A percentile compares a stretch with the other conserved stretches of the same genome.
These are phyloP conservation scores for Suhomyces choctaworum DNA, from an alignment of 1,139 yeast species.

Conservation along the genomic window DNA sequence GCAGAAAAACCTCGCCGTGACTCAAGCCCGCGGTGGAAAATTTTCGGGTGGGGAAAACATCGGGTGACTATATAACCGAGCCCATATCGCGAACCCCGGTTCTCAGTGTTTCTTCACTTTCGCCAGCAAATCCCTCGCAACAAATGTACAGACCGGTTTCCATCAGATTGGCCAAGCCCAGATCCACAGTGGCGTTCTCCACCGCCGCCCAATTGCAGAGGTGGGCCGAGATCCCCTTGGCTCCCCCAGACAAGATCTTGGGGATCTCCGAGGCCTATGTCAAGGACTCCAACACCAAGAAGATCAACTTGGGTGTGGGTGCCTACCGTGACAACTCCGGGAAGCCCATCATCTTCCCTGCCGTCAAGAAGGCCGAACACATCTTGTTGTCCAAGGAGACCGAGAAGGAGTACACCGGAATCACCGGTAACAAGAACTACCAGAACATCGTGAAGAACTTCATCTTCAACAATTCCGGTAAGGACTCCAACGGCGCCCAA, in stretches of 20 bases:
- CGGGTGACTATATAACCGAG: conserved; percentile 4
- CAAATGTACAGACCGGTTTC: conserved; percentile 11
- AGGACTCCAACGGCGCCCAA: conserved; percentile 49
- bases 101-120: neutral
- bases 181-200: conserved; percentile 19
- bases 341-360: conserved; percentile 49
- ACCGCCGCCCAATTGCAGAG: conserved; percentile 22
- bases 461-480: conserved; percentile 50
- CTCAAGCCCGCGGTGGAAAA: conserved; percentile 10
- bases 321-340: conserved; percentile 52
- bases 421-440: conserved; percentile 51
- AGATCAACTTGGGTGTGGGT: conserved; percentile 53
- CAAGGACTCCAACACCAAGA: conserved; percentile 41
- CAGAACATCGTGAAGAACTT: conserved; percentile 51
- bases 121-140: neutral
- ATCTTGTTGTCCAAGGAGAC: conserved; percentile 42
- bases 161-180: conserved; percentile 10
- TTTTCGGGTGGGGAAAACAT: conserved; percentile 12
- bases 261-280: conserved; percentile 60
- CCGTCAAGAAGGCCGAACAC: conserved; percentile 49
- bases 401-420: conserved; percentile 60
- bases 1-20: conserved; percentile 7
- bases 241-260: conserved; percentile 74
- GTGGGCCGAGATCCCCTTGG: conserved; percentile 54
- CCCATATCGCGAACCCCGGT: neutral